Percentiles rank a stretch among this genome's conserved stretches.
These are phyloP conservation scores for Talaromyces islandicus DNA, from an alignment of 2,329 filamentous ascomycete genomes.

Conservation along the genomic window DNA sequence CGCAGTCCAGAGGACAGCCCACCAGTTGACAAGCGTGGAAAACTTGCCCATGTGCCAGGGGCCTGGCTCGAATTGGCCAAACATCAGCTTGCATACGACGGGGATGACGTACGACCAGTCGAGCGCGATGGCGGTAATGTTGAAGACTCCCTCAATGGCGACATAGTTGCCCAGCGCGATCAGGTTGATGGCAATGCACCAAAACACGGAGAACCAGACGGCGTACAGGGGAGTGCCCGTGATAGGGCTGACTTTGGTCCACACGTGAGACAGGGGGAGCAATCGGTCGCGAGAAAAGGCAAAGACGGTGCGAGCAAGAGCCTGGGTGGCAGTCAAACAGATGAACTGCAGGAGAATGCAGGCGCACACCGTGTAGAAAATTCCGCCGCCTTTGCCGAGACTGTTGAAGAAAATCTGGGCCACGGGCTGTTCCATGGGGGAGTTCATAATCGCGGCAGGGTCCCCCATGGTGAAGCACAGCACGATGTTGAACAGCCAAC, in stretches of 20 bases:
- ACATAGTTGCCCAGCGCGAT: constrained; percentile 52
- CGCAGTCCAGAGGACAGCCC: constrained; percentile 47
- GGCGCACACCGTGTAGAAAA: constrained; percentile 52
- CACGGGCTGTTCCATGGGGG: constrained; percentile 47
- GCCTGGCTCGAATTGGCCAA: constrained; percentile 44
- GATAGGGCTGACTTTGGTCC: constrained; percentile 44
- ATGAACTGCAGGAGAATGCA: constrained; percentile 38
- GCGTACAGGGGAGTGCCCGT: constrained; percentile 50
- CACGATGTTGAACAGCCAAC: constrained; percentile 55
- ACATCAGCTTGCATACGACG: constrained; percentile 49
- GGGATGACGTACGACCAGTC: constrained; percentile 48
- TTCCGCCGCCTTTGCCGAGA: constrained; percentile 45
- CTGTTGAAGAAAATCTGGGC: constrained; percentile 55
- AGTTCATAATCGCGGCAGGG: constrained; percentile 39
- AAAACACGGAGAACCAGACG: constrained; percentile 52
- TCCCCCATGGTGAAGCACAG: constrained; percentile 54
- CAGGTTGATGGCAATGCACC: constrained; percentile 53
- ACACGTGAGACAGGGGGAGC: constrained; percentile 42
- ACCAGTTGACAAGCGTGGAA: constrained; percentile 40
- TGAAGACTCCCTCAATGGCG: constrained; percentile 41
- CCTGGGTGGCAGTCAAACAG: constrained; percentile 28
- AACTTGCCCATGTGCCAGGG: constrained; percentile 47
- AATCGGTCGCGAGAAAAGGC: constrained; percentile 51
- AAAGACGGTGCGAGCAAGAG: constrained; percentile 47
- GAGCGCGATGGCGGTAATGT: constrained; percentile 39